Conservation (phyloP, 768 basidiomycete genomes). For the Russula sp. region DNA sequence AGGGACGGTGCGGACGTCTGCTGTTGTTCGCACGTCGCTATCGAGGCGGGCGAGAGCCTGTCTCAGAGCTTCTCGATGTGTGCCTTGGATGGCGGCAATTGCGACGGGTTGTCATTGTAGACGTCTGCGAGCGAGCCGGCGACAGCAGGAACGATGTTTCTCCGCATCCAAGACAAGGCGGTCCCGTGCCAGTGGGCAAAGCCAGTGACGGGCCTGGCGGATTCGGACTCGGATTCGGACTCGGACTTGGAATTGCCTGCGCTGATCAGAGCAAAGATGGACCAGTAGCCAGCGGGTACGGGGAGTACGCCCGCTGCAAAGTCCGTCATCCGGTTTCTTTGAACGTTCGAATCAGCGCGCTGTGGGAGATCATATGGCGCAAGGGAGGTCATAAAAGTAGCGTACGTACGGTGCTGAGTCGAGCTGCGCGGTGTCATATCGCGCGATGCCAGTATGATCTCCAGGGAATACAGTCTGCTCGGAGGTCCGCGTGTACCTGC, state of each 20-base stretch:
- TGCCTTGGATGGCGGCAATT: neutral
- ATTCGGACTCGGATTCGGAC: no score
- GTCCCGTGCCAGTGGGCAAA: neutral
- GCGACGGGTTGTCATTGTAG: neutral
- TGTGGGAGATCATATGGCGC: no score
- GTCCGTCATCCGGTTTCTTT: constrained; percentile 1
- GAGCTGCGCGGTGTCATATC: constrained; percentile 11
- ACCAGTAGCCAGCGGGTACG: constrained; percentile 19
- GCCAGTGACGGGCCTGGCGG: neutral
- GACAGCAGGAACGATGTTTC: constrained; percentile 8
- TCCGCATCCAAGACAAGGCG: constrained; percentile 9
- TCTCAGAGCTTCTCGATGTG: constrained; percentile 12
- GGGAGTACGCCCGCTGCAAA: constrained; percentile 17
- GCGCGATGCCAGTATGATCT: constrained; percentile 10
- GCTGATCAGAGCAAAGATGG: constrained; percentile 20
- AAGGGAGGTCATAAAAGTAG: neutral
- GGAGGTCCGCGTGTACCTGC: neutral
- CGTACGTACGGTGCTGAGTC: neutral
- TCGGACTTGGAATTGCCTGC: neutral
- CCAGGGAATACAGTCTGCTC: constrained; percentile 17
- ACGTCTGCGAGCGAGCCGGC: constrained; percentile 13
- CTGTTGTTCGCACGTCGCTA: neutral
- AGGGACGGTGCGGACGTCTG: neutral
- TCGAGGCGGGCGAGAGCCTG: constrained; percentile 10
- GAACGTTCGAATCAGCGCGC: neutral